Conservation (phyloP, 1,284 basidiomycete species). For the Marasmius oreades region DNA sequence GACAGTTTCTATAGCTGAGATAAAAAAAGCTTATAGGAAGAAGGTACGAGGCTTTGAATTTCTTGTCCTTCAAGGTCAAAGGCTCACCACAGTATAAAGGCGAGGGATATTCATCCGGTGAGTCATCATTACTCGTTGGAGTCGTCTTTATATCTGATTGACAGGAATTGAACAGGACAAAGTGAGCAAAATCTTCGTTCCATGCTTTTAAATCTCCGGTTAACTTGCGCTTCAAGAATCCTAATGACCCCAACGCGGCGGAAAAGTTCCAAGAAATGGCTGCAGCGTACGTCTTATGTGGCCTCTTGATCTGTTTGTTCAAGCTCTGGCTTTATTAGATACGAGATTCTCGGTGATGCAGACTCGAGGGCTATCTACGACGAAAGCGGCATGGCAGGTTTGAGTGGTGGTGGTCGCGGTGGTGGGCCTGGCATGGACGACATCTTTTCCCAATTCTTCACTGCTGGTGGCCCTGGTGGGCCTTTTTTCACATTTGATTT, state of each 20-base stretch:
- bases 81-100: constrained; percentile 45
- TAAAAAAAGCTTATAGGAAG: constrained; percentile 90
- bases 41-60: constrained; percentile 50
- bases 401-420: constrained; percentile 43
- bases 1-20: constrained; percentile 53
- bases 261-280: constrained; percentile 87
- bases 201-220: not conserved
- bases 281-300: constrained; percentile 60
- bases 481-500: constrained; percentile 52
- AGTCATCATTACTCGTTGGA: constrained; percentile 29
- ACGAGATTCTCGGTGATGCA: constrained; percentile 82
- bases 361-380: constrained; percentile 82
- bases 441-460: constrained; percentile 81
- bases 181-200: constrained; percentile 32
- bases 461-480: constrained; percentile 34
- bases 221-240: constrained; percentile 51
- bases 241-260: constrained; percentile 73
- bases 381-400: constrained; percentile 69
- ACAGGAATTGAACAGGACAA: constrained; percentile 49
- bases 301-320: constrained; percentile 5
- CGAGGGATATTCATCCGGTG: constrained; percentile 88
- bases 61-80: constrained; percentile 9
- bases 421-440: constrained; percentile 56
- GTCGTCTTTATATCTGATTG: not conserved
- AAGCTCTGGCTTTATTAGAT: constrained; percentile 41